Percentiles rank a stretch among this genome's conserved stretches.
These are phyloP conservation scores for Gymnopilus dilepis DNA, from an alignment of 768 basidiomycete species.

Conservation along the genomic window DNA sequence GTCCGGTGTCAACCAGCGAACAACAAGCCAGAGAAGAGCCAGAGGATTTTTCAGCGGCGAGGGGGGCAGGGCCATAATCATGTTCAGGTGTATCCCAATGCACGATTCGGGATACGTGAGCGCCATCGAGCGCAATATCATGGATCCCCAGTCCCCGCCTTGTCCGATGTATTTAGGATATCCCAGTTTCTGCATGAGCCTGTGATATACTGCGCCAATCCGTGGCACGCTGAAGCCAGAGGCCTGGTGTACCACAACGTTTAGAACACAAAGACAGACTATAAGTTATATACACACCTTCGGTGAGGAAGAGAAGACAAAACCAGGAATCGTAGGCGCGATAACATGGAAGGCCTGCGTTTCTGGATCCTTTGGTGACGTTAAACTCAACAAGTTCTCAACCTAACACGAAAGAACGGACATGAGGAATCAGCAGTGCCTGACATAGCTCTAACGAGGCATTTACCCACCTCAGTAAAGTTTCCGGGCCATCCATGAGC, in stretches of 20 bases:
- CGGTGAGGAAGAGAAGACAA: conserved; percentile 38
- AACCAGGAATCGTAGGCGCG: conserved; percentile 38
- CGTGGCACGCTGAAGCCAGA: conserved; percentile 30
- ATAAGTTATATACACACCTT: conserved; percentile 22
- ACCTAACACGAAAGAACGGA: conserved; percentile 23
- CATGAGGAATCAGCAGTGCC: not conserved
- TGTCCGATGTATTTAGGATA: conserved; percentile 37
- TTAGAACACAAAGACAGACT: no score
- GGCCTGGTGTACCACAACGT: conserved; percentile 19
- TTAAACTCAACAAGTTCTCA: conserved; percentile 32
- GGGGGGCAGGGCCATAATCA: conserved; percentile 30
- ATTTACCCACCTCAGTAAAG: conserved; percentile 36
- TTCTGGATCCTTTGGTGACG: conserved; percentile 32
- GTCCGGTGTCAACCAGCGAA: conserved; percentile 36
- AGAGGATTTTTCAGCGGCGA: conserved; percentile 28
- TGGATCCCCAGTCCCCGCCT: conserved; percentile 40
- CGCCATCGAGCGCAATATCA: conserved; percentile 34
- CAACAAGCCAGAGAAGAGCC: conserved; percentile 30
- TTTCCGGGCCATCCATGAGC: conserved; percentile 58
- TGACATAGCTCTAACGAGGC: not conserved
- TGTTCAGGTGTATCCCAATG: conserved; percentile 36
- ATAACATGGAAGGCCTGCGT: conserved; percentile 40
- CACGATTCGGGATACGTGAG: conserved; percentile 30
- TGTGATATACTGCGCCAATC: conserved; percentile 37
- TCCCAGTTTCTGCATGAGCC: conserved; percentile 37